phyloP scores from a whole-genome alignment of 1,139 yeast genomes.

The Suhomyces taliae region DNA sequence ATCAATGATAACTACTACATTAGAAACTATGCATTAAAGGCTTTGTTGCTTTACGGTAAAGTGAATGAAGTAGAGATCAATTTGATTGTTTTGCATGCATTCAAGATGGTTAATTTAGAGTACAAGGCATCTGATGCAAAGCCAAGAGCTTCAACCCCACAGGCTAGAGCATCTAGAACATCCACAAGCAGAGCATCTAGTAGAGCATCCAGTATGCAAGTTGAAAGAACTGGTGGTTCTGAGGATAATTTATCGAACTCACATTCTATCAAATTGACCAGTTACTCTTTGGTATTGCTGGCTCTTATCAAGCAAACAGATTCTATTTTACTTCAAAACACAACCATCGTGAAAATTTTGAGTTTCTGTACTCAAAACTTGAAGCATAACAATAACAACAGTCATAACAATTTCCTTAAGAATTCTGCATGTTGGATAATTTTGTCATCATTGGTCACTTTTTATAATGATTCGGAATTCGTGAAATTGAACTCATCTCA shows the following conservation, averaged over 20 bases:
- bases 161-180: background rate
- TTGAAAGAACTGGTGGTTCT: background rate
- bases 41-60: constrained; percentile 34
- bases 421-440: constrained; percentile 63
- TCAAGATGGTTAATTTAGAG: constrained; percentile 35
- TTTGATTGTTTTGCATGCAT: constrained; percentile 34
- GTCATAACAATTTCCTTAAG: constrained; percentile 22
- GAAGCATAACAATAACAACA: constrained; percentile 33
- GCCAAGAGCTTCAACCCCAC: constrained; percentile 16
- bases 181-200: background rate
- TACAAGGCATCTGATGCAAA: constrained; percentile 21
- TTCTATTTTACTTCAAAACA: constrained; percentile 38
- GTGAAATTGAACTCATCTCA: constrained; percentile 74
- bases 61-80: constrained; percentile 39
- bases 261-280: constrained; percentile 27
- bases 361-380: constrained; percentile 51
- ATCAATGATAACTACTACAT: constrained; percentile 37
- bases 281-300: constrained; percentile 40
- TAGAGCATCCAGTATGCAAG: background rate
- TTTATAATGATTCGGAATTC: constrained; percentile 42
- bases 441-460: constrained; percentile 71
- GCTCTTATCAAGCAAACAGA: constrained; percentile 42
- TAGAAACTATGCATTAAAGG: constrained; percentile 35
- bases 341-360: constrained; percentile 42
- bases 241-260: constrained; percentile 28